Evolutionary conservation across 257 asterid genomes (phyloP).

Genomic region (Haberlea rhodopensis): DNA sequence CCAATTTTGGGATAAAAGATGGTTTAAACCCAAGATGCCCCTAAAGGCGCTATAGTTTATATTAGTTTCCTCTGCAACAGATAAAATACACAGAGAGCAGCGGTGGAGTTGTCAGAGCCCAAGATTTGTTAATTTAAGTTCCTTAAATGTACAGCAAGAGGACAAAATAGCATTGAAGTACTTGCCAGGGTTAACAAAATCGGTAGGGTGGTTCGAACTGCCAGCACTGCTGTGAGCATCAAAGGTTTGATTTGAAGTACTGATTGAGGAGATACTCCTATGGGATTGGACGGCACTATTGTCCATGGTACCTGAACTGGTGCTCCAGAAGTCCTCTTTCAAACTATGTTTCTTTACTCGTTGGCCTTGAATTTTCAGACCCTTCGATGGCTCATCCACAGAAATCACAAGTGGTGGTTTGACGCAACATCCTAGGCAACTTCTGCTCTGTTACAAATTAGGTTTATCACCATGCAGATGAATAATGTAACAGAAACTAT

Average conservation of each 20-base stretch:
- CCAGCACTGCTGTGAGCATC: conserved; percentile 57
- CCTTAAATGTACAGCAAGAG: conserved; percentile 3
- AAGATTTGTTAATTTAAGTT: not conserved
- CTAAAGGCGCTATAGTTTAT: not conserved
- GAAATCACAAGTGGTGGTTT: conserved; percentile 70
- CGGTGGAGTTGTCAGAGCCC: not conserved
- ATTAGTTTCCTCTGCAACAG: not conserved
- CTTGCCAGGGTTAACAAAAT: conserved; percentile 84
- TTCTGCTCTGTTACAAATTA: conserved; percentile 95
- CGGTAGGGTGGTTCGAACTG: conserved; percentile 61
- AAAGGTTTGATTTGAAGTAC: conserved; percentile 65
- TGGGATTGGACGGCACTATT: conserved; percentile 76
- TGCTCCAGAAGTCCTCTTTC: conserved; percentile 80
- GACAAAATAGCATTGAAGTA: conserved; percentile 16
- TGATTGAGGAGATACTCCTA: conserved; percentile 77
- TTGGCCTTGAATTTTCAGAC: conserved; percentile 63
- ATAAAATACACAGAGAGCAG: not conserved
- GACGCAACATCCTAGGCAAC: conserved; percentile 91
- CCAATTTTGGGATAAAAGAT: not conserved
- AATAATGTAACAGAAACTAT: conserved; percentile 39
- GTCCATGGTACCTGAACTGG: conserved; percentile 81
- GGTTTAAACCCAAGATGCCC: no score
- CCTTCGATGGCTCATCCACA: conserved; percentile 74
- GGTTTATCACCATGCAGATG: conserved; percentile 63
- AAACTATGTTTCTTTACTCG: conserved; percentile 53